A percentile compares a stretch with the other conserved stretches of the same genome.
phyloP scores from a whole-genome alignment of 306 rosid genomes.

The Castanospermum australe region DNA sequence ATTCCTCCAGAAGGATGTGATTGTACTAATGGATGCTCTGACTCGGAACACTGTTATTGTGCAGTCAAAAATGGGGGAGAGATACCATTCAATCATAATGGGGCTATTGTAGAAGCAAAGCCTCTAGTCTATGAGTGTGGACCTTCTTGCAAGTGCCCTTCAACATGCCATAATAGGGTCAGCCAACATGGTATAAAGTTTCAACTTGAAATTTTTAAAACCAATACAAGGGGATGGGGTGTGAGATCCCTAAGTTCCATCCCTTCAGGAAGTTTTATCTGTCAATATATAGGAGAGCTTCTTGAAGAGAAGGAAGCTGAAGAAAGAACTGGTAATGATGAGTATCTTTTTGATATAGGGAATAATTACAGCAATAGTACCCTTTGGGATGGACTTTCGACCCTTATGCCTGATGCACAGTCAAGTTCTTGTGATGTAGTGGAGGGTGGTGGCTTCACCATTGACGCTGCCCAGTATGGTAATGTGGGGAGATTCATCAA shows the following conservation, averaged over 20 bases:
- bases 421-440: slow-evolving; percentile 47
- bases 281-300: slow-evolving; percentile 92
- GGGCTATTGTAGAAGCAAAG: slow-evolving; percentile 85
- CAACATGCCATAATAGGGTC: slow-evolving; percentile 80
- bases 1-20: slow-evolving; percentile 59
- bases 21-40: slow-evolving; percentile 77
- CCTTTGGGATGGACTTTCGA: slow-evolving; percentile 75
- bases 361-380: slow-evolving; percentile 49
- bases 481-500: slow-evolving; percentile 92
- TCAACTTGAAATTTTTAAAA: slow-evolving; percentile 88
- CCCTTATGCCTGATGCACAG: slow-evolving; percentile 56
- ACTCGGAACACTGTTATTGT: slow-evolving; percentile 66
- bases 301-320: slow-evolving; percentile 90
- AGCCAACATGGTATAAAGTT: slow-evolving; percentile 77
- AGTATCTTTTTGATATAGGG: slow-evolving; percentile 92
- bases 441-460: slow-evolving; percentile 70
- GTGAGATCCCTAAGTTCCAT: slow-evolving; percentile 89
- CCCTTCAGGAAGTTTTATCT: slow-evolving; percentile 89
- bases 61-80: slow-evolving; percentile 79
- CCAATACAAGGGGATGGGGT: slow-evolving; percentile 87
- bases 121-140: slow-evolving; percentile 91
- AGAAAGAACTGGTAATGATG: slow-evolving; percentile 77
- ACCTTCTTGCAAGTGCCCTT: slow-evolving; percentile 74
- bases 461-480: slow-evolving; percentile 77
- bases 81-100: slow-evolving; percentile 77